Conservation (phyloP, 2,329 filamentous ascomycete species). For the Pseudogymnoascus verrucosus region DNA sequence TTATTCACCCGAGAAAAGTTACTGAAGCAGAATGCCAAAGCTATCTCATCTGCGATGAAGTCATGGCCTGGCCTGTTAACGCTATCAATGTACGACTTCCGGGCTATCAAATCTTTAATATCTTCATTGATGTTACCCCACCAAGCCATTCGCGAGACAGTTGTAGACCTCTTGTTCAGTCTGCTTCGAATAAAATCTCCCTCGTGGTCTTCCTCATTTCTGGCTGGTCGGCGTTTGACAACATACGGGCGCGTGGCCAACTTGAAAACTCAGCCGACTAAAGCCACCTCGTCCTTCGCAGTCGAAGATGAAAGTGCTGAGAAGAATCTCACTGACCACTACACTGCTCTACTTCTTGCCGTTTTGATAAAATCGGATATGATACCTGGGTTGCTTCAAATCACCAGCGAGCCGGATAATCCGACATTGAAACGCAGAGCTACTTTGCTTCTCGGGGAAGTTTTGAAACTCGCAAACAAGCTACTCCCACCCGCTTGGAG, state of each 20-base stretch:
- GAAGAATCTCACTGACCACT: constrained; percentile 87
- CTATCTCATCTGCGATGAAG: constrained; percentile 84
- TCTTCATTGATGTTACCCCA: constrained; percentile 54
- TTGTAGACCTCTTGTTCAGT: constrained; percentile 79
- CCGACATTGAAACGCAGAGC: constrained; percentile 75
- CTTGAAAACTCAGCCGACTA: constrained; percentile 53
- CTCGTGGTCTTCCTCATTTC: constrained; percentile 90
- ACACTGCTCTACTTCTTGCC: constrained; percentile 79
- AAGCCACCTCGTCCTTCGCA: constrained; percentile 42
- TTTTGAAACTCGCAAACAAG: constrained; percentile 80
- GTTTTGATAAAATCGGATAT: constrained; percentile 78
- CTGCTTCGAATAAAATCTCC: constrained; percentile 82
- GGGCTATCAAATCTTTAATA: constrained; percentile 72
- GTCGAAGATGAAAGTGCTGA: constrained; percentile 58
- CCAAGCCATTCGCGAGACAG: constrained; percentile 57
- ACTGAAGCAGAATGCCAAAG: constrained; percentile 79
- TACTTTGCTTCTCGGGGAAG: constrained; percentile 82
- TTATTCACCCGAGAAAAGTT: constrained; percentile 49
- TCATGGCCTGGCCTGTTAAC: constrained; percentile 91
- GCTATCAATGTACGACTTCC: constrained; percentile 79
- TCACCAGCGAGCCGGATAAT: constrained; percentile 61
- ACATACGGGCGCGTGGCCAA: constrained; percentile 94
- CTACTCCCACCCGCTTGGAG: constrained; percentile 78
- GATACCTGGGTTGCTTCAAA: constrained; percentile 50
- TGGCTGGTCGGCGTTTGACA: constrained; percentile 84